Conservation (phyloP, 129 eudicot genomes). For the Helichrysum umbraculigerum region DNA sequence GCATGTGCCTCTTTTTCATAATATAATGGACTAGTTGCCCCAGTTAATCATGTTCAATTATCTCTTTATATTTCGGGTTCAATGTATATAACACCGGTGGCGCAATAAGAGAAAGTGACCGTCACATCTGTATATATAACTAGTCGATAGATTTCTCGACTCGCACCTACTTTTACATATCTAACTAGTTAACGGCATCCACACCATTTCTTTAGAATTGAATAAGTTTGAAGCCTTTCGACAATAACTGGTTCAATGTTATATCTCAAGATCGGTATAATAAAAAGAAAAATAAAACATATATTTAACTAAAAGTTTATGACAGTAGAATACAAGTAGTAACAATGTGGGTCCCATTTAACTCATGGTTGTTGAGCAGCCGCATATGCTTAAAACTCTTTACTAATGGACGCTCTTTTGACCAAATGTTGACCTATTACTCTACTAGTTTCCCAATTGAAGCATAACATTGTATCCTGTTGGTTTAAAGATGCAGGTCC, state of each 20-base stretch:
- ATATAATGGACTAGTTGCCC: slow-evolving; percentile 29
- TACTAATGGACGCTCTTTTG: not conserved
- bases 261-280: no score
- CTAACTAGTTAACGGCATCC: not conserved
- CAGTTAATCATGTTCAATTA: slow-evolving; percentile 12
- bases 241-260: not conserved
- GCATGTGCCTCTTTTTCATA: slow-evolving; percentile 3
- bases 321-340: not conserved
- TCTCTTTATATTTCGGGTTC: slow-evolving; percentile 12
- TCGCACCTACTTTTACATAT: not conserved
- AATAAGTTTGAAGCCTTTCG: not conserved
- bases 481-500: slow-evolving; percentile 5
- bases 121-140: not conserved
- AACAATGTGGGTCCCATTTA: not conserved
- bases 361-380: not conserved
- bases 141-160: not conserved
- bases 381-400: not conserved
- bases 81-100: slow-evolving; percentile 7
- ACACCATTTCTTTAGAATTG: not conserved
- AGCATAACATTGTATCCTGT: not conserved
- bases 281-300: no score
- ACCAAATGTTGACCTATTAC: not conserved
- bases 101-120: slow-evolving; percentile 1
- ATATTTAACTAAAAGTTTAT: no score
- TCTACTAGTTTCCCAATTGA: slow-evolving; percentile 17